These are phyloP conservation scores for Phytophthora sansomeana DNA, from an alignment of 352 stramenopile species.

Conservation along the genomic window DNA sequence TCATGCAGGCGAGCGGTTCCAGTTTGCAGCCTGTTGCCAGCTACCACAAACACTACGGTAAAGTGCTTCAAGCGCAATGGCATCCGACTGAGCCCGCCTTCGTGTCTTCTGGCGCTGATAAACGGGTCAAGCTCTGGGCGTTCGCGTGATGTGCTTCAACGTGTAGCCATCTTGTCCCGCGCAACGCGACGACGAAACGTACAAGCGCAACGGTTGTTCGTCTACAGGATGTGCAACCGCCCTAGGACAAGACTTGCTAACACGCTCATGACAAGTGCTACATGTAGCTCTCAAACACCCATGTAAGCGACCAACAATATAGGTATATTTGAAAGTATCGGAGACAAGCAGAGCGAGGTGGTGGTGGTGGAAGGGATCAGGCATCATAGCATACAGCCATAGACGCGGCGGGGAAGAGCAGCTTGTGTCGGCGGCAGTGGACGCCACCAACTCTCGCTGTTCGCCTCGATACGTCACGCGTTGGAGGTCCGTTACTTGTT, in stretches of 20 bases:
- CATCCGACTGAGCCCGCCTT: conserved; percentile 62
- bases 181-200: conserved; percentile 23
- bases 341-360: conserved; percentile 21
- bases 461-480: conserved; percentile 20
- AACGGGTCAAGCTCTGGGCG: conserved; percentile 71
- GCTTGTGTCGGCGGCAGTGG: conserved; percentile 3
- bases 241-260: too few relatives aligned
- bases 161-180: conserved; percentile 23
- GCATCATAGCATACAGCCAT: conserved; percentile 24
- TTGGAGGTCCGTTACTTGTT: conserved; percentile 51
- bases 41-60: conserved; percentile 69
- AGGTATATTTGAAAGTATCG: conserved; percentile 40
- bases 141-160: conserved; percentile 39
- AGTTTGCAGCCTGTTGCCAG: conserved; percentile 52
- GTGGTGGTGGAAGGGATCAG: conserved; percentile 4
- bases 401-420: conserved; percentile 4
- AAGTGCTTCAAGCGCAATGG: conserved; percentile 76
- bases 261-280: too few relatives aligned
- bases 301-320: conserved; percentile 28
- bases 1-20: conserved; percentile 32
- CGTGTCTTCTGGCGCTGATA: conserved; percentile 69
- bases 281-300: neutral
- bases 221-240: conserved; percentile 23
- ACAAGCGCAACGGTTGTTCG: conserved; percentile 27
- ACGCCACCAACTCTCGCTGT: conserved; percentile 3